Evolutionary conservation across 2,329 filamentous ascomycete genomes (phyloP).

Genomic region (Cladosporium sp.): DNA sequence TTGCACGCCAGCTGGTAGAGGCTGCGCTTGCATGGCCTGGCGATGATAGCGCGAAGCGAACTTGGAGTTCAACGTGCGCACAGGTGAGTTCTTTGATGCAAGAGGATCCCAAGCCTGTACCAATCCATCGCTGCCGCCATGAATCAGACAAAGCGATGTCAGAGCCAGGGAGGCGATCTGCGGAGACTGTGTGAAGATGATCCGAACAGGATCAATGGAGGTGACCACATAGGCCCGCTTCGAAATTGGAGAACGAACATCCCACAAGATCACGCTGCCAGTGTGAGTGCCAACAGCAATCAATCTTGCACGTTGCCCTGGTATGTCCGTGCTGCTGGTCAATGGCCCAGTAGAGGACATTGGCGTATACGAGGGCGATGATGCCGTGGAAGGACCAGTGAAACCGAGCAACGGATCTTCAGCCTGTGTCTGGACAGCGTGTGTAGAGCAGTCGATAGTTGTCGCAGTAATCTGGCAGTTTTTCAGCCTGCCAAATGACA

Average conservation of each 20-base stretch:
- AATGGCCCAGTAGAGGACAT: constrained; percentile 48
- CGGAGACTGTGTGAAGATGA: constrained; percentile 88
- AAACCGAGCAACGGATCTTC: constrained; percentile 75
- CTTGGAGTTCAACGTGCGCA: constrained; percentile 83
- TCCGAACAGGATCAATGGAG: constrained; percentile 68
- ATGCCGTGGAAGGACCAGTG: constrained; percentile 55
- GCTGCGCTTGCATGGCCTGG: constrained; percentile 66
- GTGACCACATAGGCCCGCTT: constrained; percentile 57
- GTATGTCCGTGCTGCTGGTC: constrained; percentile 62
- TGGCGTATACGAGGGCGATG: constrained; percentile 56
- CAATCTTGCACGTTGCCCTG: constrained; percentile 79
- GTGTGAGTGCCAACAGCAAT: constrained; percentile 77
- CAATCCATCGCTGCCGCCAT: constrained; percentile 90
- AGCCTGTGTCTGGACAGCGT: constrained; percentile 67
- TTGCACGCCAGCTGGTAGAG: constrained; percentile 62
- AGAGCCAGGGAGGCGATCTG: constrained; percentile 80
- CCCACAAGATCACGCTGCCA: constrained; percentile 80
- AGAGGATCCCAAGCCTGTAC: constrained; percentile 98
- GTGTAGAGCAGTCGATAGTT: constrained; percentile 72
- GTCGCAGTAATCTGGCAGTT: constrained; percentile 66
- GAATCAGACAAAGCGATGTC: constrained; percentile 83
- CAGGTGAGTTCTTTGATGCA: constrained; percentile 72
- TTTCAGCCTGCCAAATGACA: constrained; percentile 62
- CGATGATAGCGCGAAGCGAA: constrained; percentile 81
- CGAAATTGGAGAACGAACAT: constrained; percentile 68